phyloP scores from a whole-genome alignment of 2,329 filamentous ascomycete species.

The Xylaria sp. region DNA sequence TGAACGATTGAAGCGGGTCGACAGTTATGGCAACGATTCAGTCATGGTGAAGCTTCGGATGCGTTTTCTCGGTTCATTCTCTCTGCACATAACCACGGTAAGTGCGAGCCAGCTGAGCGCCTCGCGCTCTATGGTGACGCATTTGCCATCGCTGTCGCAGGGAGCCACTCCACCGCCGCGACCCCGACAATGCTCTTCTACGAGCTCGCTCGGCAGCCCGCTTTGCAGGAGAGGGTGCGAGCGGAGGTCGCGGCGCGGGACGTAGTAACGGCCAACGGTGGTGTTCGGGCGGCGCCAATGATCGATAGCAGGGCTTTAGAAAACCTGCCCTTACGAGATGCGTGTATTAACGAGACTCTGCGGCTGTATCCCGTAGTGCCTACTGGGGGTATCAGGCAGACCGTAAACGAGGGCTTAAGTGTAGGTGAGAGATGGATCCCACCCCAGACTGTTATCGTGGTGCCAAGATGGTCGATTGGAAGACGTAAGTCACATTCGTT shows the following conservation, averaged over 20 bases:
- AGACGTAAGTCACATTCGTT: constrained; percentile 6
- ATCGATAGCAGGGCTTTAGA: too few relatives aligned
- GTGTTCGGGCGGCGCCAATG: background rate
- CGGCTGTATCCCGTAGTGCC: constrained; percentile 13
- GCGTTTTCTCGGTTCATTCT: constrained; percentile 11
- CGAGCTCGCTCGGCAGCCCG: constrained; percentile 5
- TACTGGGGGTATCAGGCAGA: constrained; percentile 5
- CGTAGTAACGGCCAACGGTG: background rate
- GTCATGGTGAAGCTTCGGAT: background rate
- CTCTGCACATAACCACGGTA: background rate
- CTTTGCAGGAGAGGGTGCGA: constrained; percentile 1
- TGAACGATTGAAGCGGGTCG: background rate
- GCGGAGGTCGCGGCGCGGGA: constrained; percentile 1
- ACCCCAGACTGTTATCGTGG: constrained; percentile 4
- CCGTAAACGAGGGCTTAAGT: constrained; percentile 1
- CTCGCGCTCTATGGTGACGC: constrained; percentile 12
- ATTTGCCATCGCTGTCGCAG: constrained; percentile 10
- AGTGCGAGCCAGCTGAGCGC: constrained; percentile 2
- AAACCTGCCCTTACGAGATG: constrained; percentile 5
- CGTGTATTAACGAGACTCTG: constrained; percentile 11
- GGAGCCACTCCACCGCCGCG: constrained; percentile 8
- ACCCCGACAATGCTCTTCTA: constrained; percentile 11
- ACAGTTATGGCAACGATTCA: background rate
- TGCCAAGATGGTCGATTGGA: constrained; percentile 7
- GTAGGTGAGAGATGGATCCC: constrained; percentile 11